Conservation (phyloP, 2,329 filamentous ascomycete genomes). For the Alternaria alternata region DNA sequence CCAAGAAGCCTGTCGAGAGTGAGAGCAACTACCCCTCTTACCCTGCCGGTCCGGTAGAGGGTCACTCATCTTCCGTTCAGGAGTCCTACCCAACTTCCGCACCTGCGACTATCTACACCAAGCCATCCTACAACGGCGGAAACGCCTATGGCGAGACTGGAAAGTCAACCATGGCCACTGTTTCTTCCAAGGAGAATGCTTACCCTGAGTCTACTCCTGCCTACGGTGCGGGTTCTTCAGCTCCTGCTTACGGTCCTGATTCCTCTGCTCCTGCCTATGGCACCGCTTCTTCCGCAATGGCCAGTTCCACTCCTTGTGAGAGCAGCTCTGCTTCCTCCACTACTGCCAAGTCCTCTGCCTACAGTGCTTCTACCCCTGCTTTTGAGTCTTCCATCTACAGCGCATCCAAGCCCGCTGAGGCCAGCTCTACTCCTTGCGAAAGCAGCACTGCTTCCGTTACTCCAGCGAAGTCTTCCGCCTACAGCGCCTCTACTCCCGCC, state of each 20-base stretch:
- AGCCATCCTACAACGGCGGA: constrained; percentile 8
- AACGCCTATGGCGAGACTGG: constrained; percentile 4
- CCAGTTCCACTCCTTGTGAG: constrained; percentile 10
- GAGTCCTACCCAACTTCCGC: constrained; percentile 1
- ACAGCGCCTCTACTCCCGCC: constrained; percentile 7
- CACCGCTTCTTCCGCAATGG: not conserved
- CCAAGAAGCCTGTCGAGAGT: not conserved
- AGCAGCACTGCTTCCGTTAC: constrained; percentile 4
- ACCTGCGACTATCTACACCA: constrained; percentile 2
- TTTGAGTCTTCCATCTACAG: not conserved
- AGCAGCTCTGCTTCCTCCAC: constrained; percentile 7
- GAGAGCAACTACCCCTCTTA: constrained; percentile 3
- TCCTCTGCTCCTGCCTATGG: constrained; percentile 1
- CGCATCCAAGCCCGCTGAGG: not conserved
- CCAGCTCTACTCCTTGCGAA: constrained; percentile 9
- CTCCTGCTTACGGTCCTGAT: not conserved
- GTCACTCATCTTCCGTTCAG: constrained; percentile 1
- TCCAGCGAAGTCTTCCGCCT: not conserved
- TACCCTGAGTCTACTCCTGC: constrained; percentile 3
- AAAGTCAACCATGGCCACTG: constrained; percentile 5
- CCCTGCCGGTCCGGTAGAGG: constrained; percentile 2
- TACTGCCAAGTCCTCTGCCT: not conserved
- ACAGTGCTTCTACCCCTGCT: constrained; percentile 4
- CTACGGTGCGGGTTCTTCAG: not conserved
- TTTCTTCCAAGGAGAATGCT: constrained; percentile 2